Conservation (phyloP, 1,284 basidiomycete species). For the Apiotrichum veenhuisii region DNA sequence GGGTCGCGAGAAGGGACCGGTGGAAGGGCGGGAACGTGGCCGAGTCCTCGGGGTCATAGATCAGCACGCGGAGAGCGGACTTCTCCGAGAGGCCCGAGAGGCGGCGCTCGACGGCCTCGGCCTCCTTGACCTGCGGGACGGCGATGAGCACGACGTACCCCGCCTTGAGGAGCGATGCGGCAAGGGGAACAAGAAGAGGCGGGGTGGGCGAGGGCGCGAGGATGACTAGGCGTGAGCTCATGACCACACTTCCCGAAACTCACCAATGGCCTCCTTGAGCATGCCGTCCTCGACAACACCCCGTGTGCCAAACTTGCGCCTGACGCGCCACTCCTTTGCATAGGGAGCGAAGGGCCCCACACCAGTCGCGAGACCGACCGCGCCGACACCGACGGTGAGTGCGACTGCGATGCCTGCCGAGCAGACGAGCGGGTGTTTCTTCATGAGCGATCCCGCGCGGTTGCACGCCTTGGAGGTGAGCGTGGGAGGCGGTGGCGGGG, state of each 20-base stretch:
- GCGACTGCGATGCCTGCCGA: conserved; percentile 25
- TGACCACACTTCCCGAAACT: conserved; percentile 6
- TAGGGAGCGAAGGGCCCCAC: conserved; percentile 13
- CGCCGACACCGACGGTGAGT: conserved; percentile 32
- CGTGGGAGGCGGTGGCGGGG: conserved; percentile 24
- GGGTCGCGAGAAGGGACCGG: conserved; percentile 44
- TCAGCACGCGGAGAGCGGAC: conserved; percentile 43
- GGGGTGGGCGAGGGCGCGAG: conserved; percentile 44
- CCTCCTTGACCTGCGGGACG: conserved; percentile 44
- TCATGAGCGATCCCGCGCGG: conserved; percentile 6
- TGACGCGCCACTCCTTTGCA: conserved; percentile 13
- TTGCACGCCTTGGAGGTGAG: conserved; percentile 10
- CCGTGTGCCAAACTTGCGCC: conserved; percentile 26
- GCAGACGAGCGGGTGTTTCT: conserved; percentile 30
- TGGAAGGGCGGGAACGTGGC: conserved; percentile 48
- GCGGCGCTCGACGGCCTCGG: conserved; percentile 43
- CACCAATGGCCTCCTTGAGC: conserved; percentile 47
- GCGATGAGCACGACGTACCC: conserved; percentile 49
- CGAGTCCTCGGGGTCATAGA: conserved; percentile 47
- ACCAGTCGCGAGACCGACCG: conserved; percentile 19
- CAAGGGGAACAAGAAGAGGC: conserved; percentile 38
- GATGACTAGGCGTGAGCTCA: conserved; percentile 32
- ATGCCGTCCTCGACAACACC: conserved; percentile 45
- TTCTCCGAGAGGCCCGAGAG: conserved; percentile 40
- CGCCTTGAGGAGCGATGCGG: conserved; percentile 41